These are phyloP conservation scores for Tetracladium maxilliforme DNA, from an alignment of 2,329 filamentous ascomycete genomes.

Conservation along the genomic window DNA sequence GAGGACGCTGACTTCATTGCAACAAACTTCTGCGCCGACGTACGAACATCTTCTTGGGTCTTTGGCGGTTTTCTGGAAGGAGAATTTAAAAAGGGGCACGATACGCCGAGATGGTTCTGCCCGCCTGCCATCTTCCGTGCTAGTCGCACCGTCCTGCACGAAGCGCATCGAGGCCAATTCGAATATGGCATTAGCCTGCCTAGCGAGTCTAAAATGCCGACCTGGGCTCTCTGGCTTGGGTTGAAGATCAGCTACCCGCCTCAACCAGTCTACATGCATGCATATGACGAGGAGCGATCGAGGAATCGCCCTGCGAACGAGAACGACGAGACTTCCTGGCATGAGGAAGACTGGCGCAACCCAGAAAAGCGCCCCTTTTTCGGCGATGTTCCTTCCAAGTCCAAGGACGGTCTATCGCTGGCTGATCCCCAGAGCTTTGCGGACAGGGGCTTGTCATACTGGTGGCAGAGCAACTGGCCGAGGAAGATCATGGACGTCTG, in stretches of 20 bases:
- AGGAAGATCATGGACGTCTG: conserved; percentile 17
- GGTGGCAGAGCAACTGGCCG: conserved; percentile 19
- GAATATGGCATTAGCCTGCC: conserved; percentile 14
- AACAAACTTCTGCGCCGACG: conserved; percentile 15
- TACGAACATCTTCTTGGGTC: conserved; percentile 13
- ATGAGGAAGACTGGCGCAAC: conserved; percentile 70
- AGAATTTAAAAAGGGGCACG: conserved; percentile 11
- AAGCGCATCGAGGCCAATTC: conserved; percentile 17
- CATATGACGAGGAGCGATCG: no score
- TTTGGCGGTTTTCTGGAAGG: conserved; percentile 16
- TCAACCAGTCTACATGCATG: conserved; percentile 18
- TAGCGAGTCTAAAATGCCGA: conserved; percentile 18
- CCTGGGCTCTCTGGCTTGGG: conserved; percentile 21
- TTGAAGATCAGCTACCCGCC: conserved; percentile 21
- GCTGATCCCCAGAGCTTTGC: no score
- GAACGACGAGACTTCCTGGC: conserved; percentile 58
- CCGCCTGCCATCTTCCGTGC: conserved; percentile 19
- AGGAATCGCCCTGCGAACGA: conserved; percentile 20
- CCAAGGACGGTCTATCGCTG: no score
- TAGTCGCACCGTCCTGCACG: conserved; percentile 15
- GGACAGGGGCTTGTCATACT: no score
- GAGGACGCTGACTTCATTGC: conserved; percentile 2
- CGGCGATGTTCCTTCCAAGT: conserved; percentile 11
- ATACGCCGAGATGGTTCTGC: conserved; percentile 17
- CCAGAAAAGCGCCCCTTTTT: conserved; percentile 16